Evolutionary conservation across 108 stramenopile genomes (phyloP).

Genomic region (Fragilariopsis cylindrus): DNA sequence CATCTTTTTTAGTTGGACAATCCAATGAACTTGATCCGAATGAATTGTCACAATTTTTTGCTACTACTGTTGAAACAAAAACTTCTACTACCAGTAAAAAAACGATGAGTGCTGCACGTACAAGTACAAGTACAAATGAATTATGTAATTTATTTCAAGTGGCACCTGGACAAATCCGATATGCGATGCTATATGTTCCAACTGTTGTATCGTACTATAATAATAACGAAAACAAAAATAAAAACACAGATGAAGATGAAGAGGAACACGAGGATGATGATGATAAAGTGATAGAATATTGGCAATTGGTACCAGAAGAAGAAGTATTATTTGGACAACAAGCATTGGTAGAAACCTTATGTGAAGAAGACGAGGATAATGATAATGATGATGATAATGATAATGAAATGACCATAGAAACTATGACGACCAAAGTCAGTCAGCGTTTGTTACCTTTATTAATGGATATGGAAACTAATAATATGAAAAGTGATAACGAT

Average conservation of each 20-base stretch:
- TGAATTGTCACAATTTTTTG: background rate
- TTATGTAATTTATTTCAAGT: conserved; percentile 13
- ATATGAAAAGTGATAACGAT: no score
- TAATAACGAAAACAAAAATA: background rate
- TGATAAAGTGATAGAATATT: background rate
- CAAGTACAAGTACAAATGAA: background rate
- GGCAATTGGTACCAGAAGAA: conserved; percentile 14
- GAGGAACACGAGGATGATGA: background rate
- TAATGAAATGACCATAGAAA: background rate
- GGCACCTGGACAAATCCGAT: background rate
- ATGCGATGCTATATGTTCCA: background rate
- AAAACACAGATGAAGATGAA: background rate
- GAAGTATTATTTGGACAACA: conserved; percentile 8
- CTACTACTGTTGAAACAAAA: background rate
- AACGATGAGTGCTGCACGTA: background rate
- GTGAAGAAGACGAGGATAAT: conserved; percentile 3
- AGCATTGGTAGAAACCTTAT: conserved; percentile 11
- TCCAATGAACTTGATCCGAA: background rate
- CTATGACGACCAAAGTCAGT: background rate
- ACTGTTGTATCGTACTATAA: background rate
- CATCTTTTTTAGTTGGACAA: conserved; percentile 16
- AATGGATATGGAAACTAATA: background rate
- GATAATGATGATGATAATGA: background rate
- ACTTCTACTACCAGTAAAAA: background rate
- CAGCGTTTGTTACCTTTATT: background rate